A percentile compares a stretch with the other conserved stretches of the same genome.
phyloP scores from a whole-genome alignment of 345 rosid species.

The Lumnitzera littorea region DNA sequence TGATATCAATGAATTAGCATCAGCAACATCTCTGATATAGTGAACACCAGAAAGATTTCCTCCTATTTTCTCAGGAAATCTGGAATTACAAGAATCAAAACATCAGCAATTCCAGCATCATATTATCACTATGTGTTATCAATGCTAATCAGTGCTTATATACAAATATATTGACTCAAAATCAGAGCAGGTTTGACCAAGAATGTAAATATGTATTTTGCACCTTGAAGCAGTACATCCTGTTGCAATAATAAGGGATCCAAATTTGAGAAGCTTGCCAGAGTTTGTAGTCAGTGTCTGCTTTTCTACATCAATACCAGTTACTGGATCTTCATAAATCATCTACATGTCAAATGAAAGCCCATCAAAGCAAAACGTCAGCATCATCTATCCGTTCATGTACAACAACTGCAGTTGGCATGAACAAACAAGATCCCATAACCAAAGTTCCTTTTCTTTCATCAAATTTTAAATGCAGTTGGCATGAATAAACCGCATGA shows the following conservation, averaged over 20 bases:
- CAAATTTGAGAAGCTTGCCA: slow-evolving; percentile 85
- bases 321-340: slow-evolving; percentile 81
- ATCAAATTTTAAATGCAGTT: too few relatives aligned
- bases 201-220: background rate
- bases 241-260: slow-evolving; percentile 80
- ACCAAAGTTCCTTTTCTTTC: too few relatives aligned
- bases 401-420: too few relatives aligned
- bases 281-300: slow-evolving; percentile 73
- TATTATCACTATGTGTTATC: too few relatives aligned
- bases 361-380: background rate
- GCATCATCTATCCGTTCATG: too few relatives aligned
- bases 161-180: background rate
- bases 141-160: background rate
- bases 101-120: slow-evolving; percentile 6
- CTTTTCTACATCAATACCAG: slow-evolving; percentile 60
- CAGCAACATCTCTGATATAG: slow-evolving; percentile 87
- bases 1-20: slow-evolving; percentile 75
- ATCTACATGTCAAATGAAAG: slow-evolving; percentile 26
- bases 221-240: slow-evolving; percentile 95
- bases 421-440: too few relatives aligned
- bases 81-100: slow-evolving; percentile 18
- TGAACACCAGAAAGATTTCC: slow-evolving; percentile 89
- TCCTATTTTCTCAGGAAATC: slow-evolving; percentile 92
- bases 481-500: too few relatives aligned
- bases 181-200: background rate